Evolutionary conservation across 192 early-diverging fungal species (phyloP).

Genomic region (Anaeromyces robustus): DNA sequence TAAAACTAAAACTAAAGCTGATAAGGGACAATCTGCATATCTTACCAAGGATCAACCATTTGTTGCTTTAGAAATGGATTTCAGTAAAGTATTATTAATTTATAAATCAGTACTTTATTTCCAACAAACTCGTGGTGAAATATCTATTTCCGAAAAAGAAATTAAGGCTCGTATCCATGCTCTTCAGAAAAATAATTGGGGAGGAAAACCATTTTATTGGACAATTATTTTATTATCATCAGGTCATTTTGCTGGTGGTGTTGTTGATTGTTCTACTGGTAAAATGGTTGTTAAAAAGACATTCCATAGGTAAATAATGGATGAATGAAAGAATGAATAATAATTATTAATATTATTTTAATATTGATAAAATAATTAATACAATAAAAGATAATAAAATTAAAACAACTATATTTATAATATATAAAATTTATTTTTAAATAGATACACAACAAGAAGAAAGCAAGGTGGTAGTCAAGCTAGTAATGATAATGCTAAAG

Average conservation of each 20-base stretch:
- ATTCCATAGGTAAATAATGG: slow-evolving; percentile 51
- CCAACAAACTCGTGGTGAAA: not conserved
- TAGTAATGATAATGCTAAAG: slow-evolving; percentile 62
- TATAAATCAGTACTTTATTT: not conserved
- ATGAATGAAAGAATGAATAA: too few relatives aligned
- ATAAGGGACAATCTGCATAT: not conserved
- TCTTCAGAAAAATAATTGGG: not conserved
- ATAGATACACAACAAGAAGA: slow-evolving; percentile 78
- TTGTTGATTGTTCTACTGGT: slow-evolving; percentile 56
- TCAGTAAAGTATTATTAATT: not conserved
- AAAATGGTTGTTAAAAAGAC: slow-evolving; percentile 70
- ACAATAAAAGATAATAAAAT: too few relatives aligned
- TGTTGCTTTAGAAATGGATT: not conserved
- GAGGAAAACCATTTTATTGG: not conserved
- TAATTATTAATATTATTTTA: too few relatives aligned
- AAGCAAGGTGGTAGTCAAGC: slow-evolving; percentile 93
- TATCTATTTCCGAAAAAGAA: not conserved
- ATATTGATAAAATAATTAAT: too few relatives aligned
- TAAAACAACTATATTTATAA: too few relatives aligned
- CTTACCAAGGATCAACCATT: not conserved
- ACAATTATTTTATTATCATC: not conserved
- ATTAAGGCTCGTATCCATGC: not conserved
- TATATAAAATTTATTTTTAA: too few relatives aligned
- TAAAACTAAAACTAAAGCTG: not conserved
- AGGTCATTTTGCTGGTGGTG: slow-evolving; percentile 65